phyloP scores from a whole-genome alignment of 768 basidiomycete genomes.

The Hypsizygus marmoreus region DNA sequence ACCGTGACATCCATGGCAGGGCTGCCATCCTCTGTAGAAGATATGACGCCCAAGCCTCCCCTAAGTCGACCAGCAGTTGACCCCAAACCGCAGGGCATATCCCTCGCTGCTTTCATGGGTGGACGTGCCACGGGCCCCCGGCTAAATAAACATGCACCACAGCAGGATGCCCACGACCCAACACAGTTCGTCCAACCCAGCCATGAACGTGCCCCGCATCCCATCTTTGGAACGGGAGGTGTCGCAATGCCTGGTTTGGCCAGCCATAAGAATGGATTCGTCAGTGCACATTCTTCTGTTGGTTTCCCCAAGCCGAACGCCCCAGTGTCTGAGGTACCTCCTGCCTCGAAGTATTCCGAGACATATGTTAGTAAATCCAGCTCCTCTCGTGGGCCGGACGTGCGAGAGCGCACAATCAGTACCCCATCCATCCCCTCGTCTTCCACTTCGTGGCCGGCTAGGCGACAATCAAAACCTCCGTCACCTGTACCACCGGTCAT shows the following conservation, averaged over 20 bases:
- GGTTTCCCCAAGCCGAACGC: conserved; percentile 3
- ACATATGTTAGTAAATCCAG: conserved; percentile 1
- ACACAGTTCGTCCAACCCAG: conserved; percentile 67
- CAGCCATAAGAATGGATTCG: conserved; percentile 15
- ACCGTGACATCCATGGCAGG: neutral
- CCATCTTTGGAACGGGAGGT: conserved; percentile 73
- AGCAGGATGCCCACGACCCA: conserved; percentile 65
- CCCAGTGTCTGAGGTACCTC: neutral
- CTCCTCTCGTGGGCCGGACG: neutral
- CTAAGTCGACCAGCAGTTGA: conserved; percentile 18
- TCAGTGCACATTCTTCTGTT: conserved; percentile 8
- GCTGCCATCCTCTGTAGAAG: too few relatives aligned
- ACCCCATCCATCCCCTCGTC: conserved; percentile 13
- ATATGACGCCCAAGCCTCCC: too few relatives aligned
- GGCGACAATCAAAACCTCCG: neutral
- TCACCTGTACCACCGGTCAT: neutral
- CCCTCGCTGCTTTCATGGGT: conserved; percentile 82
- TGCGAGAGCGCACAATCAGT: conserved; percentile 45
- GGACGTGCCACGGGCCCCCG: conserved; percentile 75
- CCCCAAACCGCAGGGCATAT: conserved; percentile 52
- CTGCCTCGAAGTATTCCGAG: neutral
- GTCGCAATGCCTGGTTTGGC: conserved; percentile 78
- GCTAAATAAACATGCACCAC: conserved; percentile 71
- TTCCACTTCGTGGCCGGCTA: neutral
- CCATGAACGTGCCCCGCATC: conserved; percentile 59